Conservation (phyloP, 2,329 filamentous ascomycete species). For the Ceratocystis eucalypticola region DNA sequence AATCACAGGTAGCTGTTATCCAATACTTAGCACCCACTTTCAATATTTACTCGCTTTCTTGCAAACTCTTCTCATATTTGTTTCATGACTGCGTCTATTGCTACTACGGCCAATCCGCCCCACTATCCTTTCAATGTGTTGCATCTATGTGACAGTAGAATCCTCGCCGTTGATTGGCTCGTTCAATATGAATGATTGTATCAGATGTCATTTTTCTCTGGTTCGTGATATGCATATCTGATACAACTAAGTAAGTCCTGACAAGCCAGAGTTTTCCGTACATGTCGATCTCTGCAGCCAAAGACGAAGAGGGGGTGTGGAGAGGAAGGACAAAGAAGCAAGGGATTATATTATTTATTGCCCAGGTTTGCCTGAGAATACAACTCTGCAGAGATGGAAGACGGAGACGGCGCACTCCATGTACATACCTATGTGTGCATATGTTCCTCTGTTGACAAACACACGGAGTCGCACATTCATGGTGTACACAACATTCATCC, state of each 20-base stretch:
- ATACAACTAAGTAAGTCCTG: neutral
- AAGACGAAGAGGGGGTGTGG: neutral
- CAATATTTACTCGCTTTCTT: neutral
- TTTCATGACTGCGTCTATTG: neutral
- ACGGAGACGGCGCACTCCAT: neutral
- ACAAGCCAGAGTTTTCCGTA: slow-evolving; percentile 1
- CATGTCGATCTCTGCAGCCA: slow-evolving; percentile 1
- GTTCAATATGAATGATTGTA: neutral
- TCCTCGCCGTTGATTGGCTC: neutral
- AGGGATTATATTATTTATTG: neutral
- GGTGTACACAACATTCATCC: neutral
- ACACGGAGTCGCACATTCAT: neutral
- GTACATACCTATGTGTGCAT: neutral
- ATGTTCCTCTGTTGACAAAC: neutral
- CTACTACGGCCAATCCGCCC: slow-evolving; percentile 3
- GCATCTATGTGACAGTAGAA: neutral
- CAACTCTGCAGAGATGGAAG: neutral
- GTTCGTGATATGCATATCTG: slow-evolving; percentile 7
- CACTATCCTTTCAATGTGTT: neutral
- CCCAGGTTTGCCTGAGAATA: neutral
- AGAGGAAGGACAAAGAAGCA: neutral
- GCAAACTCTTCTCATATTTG: neutral
- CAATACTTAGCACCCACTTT: neutral
- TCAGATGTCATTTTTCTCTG: slow-evolving; percentile 1
- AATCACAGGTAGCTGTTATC: neutral